Conservation (phyloP, 768 basidiomycete genomes). For the Boletus rubescentipes region DNA sequence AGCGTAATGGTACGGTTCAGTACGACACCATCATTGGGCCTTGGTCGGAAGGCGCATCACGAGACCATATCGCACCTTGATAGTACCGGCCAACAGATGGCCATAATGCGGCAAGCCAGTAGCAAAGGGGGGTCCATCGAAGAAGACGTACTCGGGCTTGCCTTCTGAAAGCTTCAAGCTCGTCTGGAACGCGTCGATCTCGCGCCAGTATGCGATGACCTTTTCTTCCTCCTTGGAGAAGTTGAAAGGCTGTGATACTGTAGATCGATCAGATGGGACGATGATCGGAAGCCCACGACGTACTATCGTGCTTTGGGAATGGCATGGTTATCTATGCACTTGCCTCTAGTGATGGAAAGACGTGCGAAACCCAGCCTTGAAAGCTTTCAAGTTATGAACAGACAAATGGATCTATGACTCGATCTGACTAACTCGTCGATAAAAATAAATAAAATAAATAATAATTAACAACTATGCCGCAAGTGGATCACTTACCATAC, state of each 20-base stretch:
- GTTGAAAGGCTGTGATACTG: conserved; percentile 76
- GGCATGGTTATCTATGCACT: conserved; percentile 44
- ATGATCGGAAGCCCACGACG: conserved; percentile 25
- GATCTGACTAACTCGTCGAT: conserved; percentile 11
- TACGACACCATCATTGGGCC: background rate
- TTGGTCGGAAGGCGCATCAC: background rate
- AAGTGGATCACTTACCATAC: background rate
- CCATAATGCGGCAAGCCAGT: conserved; percentile 97
- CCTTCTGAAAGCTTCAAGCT: conserved; percentile 91
- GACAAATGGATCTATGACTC: conserved; percentile 7
- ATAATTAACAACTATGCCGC: too few relatives aligned
- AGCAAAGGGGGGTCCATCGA: conserved; percentile 96
- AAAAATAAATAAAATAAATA: too few relatives aligned
- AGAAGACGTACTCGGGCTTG: conserved; percentile 89
- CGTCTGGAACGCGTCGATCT: conserved; percentile 97
- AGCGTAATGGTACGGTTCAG: background rate
- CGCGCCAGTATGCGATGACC: conserved; percentile 87
- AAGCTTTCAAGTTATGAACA: background rate
- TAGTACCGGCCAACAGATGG: conserved; percentile 87
- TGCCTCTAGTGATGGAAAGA: background rate
- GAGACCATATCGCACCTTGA: conserved; percentile 63
- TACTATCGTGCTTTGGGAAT: conserved; percentile 72
- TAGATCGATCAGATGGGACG: conserved; percentile 7
- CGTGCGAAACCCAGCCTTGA: background rate
- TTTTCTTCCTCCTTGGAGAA: conserved; percentile 90